phyloP scores from a whole-genome alignment of 176 grass and related monocot species.

The Aegilops sharonensis region DNA sequence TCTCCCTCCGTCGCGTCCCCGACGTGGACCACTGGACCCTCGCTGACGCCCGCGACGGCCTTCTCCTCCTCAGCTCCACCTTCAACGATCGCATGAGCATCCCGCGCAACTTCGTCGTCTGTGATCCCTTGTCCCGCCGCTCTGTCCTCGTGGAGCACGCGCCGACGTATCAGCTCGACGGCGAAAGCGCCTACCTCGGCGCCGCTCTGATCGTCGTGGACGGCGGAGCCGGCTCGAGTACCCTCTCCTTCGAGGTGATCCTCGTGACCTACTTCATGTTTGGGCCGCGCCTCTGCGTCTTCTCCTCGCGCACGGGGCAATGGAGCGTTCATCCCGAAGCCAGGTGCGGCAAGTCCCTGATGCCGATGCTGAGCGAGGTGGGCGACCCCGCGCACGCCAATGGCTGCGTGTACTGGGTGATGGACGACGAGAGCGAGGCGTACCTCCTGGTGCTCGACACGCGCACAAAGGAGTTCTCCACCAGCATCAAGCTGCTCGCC shows the following conservation, averaged over 20 bases:
- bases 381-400: background rate
- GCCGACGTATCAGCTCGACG: background rate
- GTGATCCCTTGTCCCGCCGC: conserved; percentile 9
- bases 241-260: conserved; percentile 19
- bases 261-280: conserved; percentile 3
- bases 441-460: conserved; percentile 8
- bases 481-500: background rate
- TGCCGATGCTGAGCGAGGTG: conserved; percentile 7
- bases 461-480: conserved; percentile 22
- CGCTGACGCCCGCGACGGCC: conserved; percentile 5
- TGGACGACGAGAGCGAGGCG: background rate
- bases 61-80: conserved; percentile 1
- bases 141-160: background rate
- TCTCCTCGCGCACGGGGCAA: background rate
- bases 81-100: background rate
- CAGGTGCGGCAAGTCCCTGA: background rate
- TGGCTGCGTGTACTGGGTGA: conserved; percentile 17
- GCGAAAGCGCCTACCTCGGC: background rate
- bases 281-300: background rate
- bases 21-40: background rate
- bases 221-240: background rate
- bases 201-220: conserved; percentile 6
- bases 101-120: conserved; percentile 7
- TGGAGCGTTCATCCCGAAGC: background rate
- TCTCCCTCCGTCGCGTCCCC: conserved; percentile 1